Conservation (phyloP, 371 early-diverging fungal genomes). For the Rhizopus stolonifer region DNA sequence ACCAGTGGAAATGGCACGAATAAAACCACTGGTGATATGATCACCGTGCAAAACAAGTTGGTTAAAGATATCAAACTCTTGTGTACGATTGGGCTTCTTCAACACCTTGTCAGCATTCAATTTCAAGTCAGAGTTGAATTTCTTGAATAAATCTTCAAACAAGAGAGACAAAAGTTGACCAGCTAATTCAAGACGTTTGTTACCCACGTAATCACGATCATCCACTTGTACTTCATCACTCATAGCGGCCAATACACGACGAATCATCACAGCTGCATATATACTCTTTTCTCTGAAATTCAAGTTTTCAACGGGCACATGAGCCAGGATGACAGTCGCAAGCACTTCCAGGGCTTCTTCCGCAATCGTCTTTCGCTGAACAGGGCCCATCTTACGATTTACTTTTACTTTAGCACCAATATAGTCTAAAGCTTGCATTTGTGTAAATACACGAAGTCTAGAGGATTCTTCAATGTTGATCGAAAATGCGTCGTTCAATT, state of each 20-base stretch:
- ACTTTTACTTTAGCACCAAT: constrained; percentile 84
- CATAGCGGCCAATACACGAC: constrained; percentile 91
- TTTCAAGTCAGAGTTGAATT: constrained; percentile 91
- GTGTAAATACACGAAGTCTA: constrained; percentile 76
- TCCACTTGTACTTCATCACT: constrained; percentile 84
- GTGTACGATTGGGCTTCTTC: constrained; percentile 91
- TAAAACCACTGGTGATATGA: constrained; percentile 94
- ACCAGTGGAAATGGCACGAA: constrained; percentile 97
- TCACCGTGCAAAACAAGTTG: constrained; percentile 85
- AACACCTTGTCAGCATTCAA: constrained; percentile 91
- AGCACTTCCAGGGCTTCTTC: constrained; percentile 95
- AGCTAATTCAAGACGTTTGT: constrained; percentile 99
- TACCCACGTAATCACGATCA: constrained; percentile 99
- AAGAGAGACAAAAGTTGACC: constrained; percentile 97
- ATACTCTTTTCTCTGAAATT: constrained; percentile 95
- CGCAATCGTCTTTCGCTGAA: constrained; percentile 58
- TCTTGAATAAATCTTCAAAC: constrained; percentile 99
- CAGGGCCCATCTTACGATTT: constrained; percentile 56
- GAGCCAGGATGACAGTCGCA: constrained; percentile 92
- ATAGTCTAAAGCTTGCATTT: constrained; percentile 91
- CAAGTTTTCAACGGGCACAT: constrained; percentile 89
- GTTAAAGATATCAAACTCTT: constrained; percentile 94
- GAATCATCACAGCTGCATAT: constrained; percentile 97
- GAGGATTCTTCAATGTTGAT: constrained; percentile 92
- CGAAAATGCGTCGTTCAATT: constrained; percentile 81